phyloP scores from a whole-genome alignment of 805 yeast species.

The Pichia insulana region DNA sequence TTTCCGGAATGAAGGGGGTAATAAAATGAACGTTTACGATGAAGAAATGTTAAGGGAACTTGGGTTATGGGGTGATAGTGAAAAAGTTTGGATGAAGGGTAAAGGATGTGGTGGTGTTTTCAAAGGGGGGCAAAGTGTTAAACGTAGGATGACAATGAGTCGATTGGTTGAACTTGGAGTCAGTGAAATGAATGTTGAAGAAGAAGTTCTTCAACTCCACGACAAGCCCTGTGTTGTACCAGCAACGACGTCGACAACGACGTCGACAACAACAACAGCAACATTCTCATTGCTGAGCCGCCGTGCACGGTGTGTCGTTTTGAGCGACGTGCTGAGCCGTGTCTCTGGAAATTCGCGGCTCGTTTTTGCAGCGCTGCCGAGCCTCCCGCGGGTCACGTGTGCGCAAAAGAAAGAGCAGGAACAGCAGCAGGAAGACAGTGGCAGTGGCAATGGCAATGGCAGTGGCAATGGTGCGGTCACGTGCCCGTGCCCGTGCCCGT shows the following conservation, averaged over 20 bases:
- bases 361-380: not conserved
- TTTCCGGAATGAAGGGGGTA: constrained; percentile 58
- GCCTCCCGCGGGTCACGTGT: not conserved
- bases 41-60: constrained; percentile 40
- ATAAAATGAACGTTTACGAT: constrained; percentile 25
- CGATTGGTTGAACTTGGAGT: constrained; percentile 4
- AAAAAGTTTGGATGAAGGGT: no score
- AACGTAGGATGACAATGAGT: constrained; percentile 6
- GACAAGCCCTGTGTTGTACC: no score
- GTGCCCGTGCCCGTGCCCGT: no score
- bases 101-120: not conserved
- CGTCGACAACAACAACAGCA: no score
- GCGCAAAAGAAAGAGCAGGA: no score
- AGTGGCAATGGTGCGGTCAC: no score
- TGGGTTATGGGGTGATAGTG: constrained; percentile 67
- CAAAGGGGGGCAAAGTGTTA: not conserved
- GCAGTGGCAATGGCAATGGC: not conserved
- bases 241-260: no score
- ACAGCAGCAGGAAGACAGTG: not conserved
- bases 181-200: not conserved
- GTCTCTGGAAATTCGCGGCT: not conserved
- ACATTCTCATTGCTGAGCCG: no score
- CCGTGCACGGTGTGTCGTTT: not conserved
- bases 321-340: not conserved
- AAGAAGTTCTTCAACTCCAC: no score